Evolutionary conservation across 176 grass and related monocot genomes (phyloP), one percentile per base, ranked within the genome.

Genomic region (Neostapfia colusana): DNA sequence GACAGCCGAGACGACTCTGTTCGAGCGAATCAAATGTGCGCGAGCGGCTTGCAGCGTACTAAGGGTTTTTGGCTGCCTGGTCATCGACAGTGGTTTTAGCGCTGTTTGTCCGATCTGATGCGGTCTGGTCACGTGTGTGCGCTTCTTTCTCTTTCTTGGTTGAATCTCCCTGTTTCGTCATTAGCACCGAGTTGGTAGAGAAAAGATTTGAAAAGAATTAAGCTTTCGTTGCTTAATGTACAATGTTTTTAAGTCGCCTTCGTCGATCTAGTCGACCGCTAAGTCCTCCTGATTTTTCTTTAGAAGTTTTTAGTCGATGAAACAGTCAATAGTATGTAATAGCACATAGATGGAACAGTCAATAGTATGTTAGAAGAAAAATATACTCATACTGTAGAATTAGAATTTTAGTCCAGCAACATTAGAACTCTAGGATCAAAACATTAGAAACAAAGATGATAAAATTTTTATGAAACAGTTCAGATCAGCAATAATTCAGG

Each of bases 41-140:
- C 20, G 9, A 28, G 21, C 35, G 10, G 54, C 11, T 24, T 59
- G 18, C 16, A 56, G 42, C n/a, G 20, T 1, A n/a, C n/a, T n/a
- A 13, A 13, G 69, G 75, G 75, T 51, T 69, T 83, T 16, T 35
- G 37, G 24, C 73, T 73, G 60, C 8, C 42, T 76, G 57, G 46
- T 49, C 57, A 53, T 50, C 44, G 31, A 34, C 2, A 12, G 1
- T 8, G n/a, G 18, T 65, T 66, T 13, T 53, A 7, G 62, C 21
- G 40, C 79, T 23, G 54, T 67, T 45, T 74, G 70, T 70, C 38
- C 21, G 70, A 84, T 84, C 70, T 76, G 81, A 48, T 17, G 62
- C 9, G 31, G 44, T 65, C 79, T 69, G 5, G 34, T 50, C 63
- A 5, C 35, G 21, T 8, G 10, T 53, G 55, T 70, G 36, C 36